Percentiles rank a stretch among this genome's conserved stretches.
Conservation (phyloP, 306 rosid species). For the Abrus precatorius region DNA sequence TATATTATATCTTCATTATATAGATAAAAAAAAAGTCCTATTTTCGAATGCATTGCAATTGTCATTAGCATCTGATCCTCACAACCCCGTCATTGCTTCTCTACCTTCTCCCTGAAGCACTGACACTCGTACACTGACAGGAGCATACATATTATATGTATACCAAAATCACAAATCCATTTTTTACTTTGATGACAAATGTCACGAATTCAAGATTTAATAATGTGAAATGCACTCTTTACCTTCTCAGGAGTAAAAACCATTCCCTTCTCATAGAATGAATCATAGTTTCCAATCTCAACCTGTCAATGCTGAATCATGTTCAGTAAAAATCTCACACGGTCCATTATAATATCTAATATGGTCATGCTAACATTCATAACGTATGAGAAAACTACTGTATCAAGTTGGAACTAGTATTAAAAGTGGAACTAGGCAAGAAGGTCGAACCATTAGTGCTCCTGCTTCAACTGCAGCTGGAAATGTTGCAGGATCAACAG, state of each 20-base stretch:
- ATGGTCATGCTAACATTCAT: slow-evolving; percentile 29
- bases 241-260: slow-evolving; percentile 89
- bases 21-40: background rate
- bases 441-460: slow-evolving; percentile 77
- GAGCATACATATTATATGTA: background rate
- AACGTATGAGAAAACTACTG: background rate
- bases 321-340: slow-evolving; percentile 11
- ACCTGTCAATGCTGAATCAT: slow-evolving; percentile 60
- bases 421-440: slow-evolving; percentile 38
- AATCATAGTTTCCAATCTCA: slow-evolving; percentile 95
- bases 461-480: slow-evolving; percentile 89
- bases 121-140: background rate
- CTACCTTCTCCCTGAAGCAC: background rate
- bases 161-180: slow-evolving; percentile 4
- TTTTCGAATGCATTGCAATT: background rate
- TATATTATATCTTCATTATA: background rate
- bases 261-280: slow-evolving; percentile 83
- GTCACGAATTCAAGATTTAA: slow-evolving; percentile 34
- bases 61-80: background rate
- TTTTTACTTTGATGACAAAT: background rate
- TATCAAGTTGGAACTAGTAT: slow-evolving; percentile 31
- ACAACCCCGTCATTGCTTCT: background rate
- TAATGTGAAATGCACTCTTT: slow-evolving; percentile 35
- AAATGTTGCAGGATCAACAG: slow-evolving; percentile 79
- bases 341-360: background rate